Evolutionary conservation across 2,329 filamentous ascomycete genomes (phyloP).

Genomic region (Domatiomyces catenatus): DNA sequence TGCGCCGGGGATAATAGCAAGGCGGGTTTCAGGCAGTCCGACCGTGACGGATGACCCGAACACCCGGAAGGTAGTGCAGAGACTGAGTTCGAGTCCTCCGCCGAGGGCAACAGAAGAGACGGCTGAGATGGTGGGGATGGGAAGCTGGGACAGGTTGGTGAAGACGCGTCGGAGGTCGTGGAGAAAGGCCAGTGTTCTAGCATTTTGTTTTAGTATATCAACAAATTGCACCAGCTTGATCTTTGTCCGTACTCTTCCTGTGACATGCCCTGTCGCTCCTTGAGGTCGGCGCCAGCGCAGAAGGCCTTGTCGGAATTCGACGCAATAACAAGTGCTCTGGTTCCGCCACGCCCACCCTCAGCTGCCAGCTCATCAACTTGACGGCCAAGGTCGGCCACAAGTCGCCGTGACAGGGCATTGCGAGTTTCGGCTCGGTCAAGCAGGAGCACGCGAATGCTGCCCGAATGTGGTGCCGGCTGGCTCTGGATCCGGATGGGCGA

Average conservation of each 20-base stretch:
- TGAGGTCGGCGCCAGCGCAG: constrained; percentile 88
- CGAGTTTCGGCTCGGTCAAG: constrained; percentile 72
- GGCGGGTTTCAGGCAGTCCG: constrained; percentile 75
- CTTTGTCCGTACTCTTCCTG: constrained; percentile 51
- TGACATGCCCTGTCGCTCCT: constrained; percentile 65
- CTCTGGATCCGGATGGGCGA: constrained; percentile 49
- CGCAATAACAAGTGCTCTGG: constrained; percentile 67
- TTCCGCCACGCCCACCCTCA: constrained; percentile 43
- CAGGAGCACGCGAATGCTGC: constrained; percentile 74
- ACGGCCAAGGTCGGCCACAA: constrained; percentile 55
- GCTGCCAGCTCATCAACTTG: constrained; percentile 58
- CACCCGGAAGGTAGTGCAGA: constrained; percentile 78
- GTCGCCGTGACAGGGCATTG: constrained; percentile 73
- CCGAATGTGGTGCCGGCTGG: constrained; percentile 61
- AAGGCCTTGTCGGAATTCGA: constrained; percentile 78
- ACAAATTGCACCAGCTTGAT: constrained; percentile 1
- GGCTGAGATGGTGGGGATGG: constrained; percentile 78
- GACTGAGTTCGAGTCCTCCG: constrained; percentile 81
- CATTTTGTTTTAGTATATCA: constrained; percentile 2
- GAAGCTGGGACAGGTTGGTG: constrained; percentile 54
- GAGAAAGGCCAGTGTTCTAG: constrained; percentile 67
- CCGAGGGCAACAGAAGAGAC: constrained; percentile 77
- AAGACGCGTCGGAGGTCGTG: constrained; percentile 61
- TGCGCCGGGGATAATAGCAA: constrained; percentile 88
- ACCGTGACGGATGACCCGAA: constrained; percentile 64